Evolutionary conservation across 2,329 filamentous ascomycete species (phyloP).

Genomic region (Pseudocercospora cruenta): DNA sequence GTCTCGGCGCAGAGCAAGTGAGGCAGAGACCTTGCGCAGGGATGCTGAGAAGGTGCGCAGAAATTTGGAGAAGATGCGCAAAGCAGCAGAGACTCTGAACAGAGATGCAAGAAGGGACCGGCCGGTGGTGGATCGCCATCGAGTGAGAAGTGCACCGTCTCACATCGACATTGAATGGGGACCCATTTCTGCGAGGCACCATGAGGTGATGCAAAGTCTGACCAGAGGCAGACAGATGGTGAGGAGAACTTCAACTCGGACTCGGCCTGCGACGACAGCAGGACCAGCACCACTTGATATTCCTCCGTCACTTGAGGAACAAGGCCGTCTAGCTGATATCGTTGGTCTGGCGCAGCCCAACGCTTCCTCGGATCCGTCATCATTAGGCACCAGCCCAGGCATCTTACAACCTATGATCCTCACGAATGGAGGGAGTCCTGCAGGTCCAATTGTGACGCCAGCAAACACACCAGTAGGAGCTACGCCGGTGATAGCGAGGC

Average conservation of each 20-base stretch:
- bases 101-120: background rate
- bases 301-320: background rate
- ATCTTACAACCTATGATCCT: background rate
- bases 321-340: background rate
- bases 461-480: background rate
- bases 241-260: background rate
- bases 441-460: background rate
- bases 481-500: background rate
- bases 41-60: background rate
- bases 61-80: background rate
- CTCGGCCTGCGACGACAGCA: background rate
- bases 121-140: background rate
- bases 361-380: background rate
- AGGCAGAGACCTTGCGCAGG: background rate
- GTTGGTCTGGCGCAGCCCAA: background rate
- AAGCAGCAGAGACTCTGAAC: background rate
- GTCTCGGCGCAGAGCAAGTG: background rate
- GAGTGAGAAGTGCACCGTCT: background rate
- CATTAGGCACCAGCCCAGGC: background rate
- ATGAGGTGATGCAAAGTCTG: background rate
- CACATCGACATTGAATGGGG: background rate
- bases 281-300: background rate
- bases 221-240: background rate
- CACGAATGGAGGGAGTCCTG: background rate
- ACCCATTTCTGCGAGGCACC: background rate